Percentiles rank a stretch among this genome's conserved stretches.
phyloP scores from a whole-genome alignment of 805 yeast genomes.

The Metschnikowia picachoensis region DNA sequence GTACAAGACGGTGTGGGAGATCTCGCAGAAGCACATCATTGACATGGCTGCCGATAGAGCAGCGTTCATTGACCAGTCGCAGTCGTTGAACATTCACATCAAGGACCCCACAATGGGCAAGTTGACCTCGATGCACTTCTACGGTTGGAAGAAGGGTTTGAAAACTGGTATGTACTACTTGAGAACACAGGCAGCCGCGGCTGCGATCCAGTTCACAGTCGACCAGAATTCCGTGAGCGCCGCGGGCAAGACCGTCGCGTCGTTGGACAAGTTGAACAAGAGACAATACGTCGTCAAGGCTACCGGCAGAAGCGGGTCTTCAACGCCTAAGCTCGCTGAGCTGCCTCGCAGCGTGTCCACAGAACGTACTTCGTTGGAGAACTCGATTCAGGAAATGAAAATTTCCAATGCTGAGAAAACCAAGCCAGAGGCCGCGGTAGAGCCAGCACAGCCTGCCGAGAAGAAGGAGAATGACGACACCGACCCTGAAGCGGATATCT shows the following conservation, averaged over 20 bases:
- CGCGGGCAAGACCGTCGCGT: conserved; percentile 38
- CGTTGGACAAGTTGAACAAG: conserved; percentile 36
- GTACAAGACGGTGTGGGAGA: conserved; percentile 62
- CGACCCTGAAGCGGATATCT: conserved; percentile 68
- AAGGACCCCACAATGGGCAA: conserved; percentile 93
- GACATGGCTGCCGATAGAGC: conserved; percentile 70
- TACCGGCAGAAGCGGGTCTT: conserved; percentile 20
- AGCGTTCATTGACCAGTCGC: conserved; percentile 86
- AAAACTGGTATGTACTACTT: conserved; percentile 98
- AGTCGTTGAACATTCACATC: conserved; percentile 85
- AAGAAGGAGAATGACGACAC: conserved; percentile 15
- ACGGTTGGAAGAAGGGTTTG: conserved; percentile 97
- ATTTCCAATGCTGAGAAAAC: conserved; percentile 23
- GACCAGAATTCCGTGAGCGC: conserved; percentile 40
- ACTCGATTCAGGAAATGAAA: conserved; percentile 44
- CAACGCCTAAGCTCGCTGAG: conserved; percentile 19
- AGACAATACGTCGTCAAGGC: conserved; percentile 32
- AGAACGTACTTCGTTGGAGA: conserved; percentile 42
- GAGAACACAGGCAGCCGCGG: conserved; percentile 95
- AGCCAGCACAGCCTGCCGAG: conserved; percentile 1
- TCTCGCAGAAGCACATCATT: conserved; percentile 54
- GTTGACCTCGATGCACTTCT: conserved; percentile 96
- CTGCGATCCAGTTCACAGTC: conserved; percentile 83
- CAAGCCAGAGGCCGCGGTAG: conserved; percentile 8
- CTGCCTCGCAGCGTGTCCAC: conserved; percentile 28